Evolutionary conservation across 208 protist genomes (phyloP).

Genomic region (Wallacemonas sp.): DNA sequence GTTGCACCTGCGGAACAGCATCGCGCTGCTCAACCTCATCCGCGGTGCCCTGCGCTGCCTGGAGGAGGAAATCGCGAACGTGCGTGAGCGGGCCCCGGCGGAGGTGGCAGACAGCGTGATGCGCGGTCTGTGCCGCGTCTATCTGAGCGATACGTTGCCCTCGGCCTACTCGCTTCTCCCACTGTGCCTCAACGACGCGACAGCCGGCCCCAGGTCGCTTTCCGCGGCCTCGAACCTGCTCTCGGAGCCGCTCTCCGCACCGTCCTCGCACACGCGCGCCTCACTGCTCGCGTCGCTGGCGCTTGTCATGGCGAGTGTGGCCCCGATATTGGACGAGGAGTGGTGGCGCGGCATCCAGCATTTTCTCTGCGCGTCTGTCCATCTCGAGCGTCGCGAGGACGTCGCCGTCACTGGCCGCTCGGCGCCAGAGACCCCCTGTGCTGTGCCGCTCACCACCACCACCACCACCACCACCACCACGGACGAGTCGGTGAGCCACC

Average conservation of each 20-base stretch:
- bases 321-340: conserved; percentile 34
- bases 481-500: conserved; percentile 6
- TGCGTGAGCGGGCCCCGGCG: conserved; percentile 15
- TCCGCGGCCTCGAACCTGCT: neutral
- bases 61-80: conserved; percentile 29
- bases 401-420: no score
- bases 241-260: conserved; percentile 6
- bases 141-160: conserved; percentile 25
- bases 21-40: conserved; percentile 44
- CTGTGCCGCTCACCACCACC: no score
- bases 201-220: neutral
- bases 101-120: conserved; percentile 1
- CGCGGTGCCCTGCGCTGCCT: conserved; percentile 40
- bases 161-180: conserved; percentile 35
- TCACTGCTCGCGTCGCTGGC: conserved; percentile 41
- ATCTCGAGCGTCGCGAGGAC: neutral
- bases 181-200: conserved; percentile 2
- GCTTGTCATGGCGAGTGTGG: conserved; percentile 41
- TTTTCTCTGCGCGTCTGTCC: conserved; percentile 26
- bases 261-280: conserved; percentile 1
- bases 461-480: neutral
- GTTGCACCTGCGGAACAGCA: conserved; percentile 9
- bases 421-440: no score
- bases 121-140: neutral
- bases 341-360: conserved; percentile 35